Base-by-base conservation (phyloP, 2,329 filamentous ascomycete genomes). In the Monilinia polystroma region DNA sequence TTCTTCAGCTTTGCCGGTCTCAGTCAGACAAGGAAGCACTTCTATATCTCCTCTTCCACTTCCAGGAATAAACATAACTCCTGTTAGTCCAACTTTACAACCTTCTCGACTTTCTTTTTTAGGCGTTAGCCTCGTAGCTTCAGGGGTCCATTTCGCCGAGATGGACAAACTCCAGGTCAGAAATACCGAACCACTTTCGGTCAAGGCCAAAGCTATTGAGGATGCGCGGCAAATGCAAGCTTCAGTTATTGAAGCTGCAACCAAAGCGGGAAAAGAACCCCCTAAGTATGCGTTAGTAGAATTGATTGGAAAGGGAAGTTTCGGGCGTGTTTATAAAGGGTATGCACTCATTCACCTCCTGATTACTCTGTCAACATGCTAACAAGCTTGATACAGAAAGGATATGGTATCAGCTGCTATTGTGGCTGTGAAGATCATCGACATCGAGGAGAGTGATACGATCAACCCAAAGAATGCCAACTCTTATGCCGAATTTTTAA, bases 401-500 rank as follows among this genome's bases (percentile, higher is more conserved):
- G 72, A 77, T 62, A 74, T 76, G 71, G 71, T 63, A n/a, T 72
- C 76, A 63, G 72, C 75, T 83, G 70, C 78, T 2, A 70, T 91
- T 29, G 89, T 92, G 32, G 90, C 90, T 23, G 84, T 93, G 75
- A 93, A 95, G 79, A 93, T 93, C 72, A 91, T 93, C 74, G 90
- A 93, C 75, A 90, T 94, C 57, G 91, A 95, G 73, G 89, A 90
- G 73, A 85, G 86, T 71, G 91, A 94, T 76, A 86, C 83, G 0
- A 78, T 86, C 57, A 85, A 90, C 72, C 86, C 87, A 1, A 87
- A 87, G 69, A 79, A 86, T 47, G 84, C 87, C 56, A 85, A 89
- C 76, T 88, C 87, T 0, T 90, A 88, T 75, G 85, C 85, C 71
- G 88, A 91, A 75, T 86, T 90, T 67, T 80, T 89, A 72, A 89